Percentiles rank a stretch among this genome's conserved stretches.
Evolutionary conservation across 2,329 filamentous ascomycete genomes (phyloP).

Genomic region (Neofusicoccum kwambonambiense): DNA sequence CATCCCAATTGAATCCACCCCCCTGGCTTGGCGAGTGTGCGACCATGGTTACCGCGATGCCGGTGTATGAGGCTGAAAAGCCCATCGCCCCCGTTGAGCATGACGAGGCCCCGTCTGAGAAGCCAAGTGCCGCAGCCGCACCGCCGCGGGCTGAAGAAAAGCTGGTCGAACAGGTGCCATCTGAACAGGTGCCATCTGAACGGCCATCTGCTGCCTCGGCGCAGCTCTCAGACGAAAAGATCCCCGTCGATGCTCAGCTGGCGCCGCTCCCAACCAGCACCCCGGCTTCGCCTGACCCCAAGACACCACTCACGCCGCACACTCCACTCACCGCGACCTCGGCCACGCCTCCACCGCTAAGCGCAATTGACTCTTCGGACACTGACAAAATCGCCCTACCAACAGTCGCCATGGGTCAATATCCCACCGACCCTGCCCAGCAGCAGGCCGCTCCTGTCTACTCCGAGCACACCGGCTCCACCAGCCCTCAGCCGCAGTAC

Average conservation of each 20-base stretch:
- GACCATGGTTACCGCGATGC: not conserved
- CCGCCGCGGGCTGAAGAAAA: not conserved
- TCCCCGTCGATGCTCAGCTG: not conserved
- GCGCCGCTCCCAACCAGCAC: not conserved
- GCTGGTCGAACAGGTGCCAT: not conserved
- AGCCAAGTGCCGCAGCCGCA: not conserved
- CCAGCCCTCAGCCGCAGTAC: slow-evolving; percentile 10
- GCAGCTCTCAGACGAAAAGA: not conserved
- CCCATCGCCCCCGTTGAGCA: not conserved
- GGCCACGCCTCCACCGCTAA: not conserved
- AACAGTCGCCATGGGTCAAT: slow-evolving; percentile 9
- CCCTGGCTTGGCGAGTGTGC: not conserved
- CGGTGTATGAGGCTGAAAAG: not conserved
- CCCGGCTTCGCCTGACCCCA: not conserved
- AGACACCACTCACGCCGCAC: not conserved
- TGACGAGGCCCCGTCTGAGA: not conserved
- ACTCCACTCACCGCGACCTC: not conserved
- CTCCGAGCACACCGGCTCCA: slow-evolving; percentile 7
- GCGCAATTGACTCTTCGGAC: not conserved
- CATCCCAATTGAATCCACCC: not conserved
- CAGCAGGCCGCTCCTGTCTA: not conserved
- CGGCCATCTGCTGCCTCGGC: not conserved
- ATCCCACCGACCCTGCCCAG: not conserved
- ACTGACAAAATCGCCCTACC: slow-evolving; percentile 1
- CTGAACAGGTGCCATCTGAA: not conserved